Evolutionary conservation across 2,329 filamentous ascomycete genomes (phyloP), one percentile per base, ranked within the genome.

Genomic region (Parafenestella ontariensis): DNA sequence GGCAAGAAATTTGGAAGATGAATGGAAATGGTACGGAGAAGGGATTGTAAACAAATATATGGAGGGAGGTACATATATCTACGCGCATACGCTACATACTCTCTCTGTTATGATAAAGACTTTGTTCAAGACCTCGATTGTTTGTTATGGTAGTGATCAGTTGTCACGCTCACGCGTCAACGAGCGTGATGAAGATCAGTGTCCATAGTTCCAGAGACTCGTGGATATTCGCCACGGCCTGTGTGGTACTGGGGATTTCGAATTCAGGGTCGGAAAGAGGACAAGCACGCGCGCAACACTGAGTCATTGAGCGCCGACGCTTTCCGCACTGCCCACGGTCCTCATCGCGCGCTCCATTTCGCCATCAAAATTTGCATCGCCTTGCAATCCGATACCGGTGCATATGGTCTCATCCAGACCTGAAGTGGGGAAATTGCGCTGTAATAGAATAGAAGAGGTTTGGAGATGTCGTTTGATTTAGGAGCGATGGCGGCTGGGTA

Each of bases 261-360:
- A 31, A 34, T 4, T n/a, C 4, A 3, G 31, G 4, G 15, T n/a
- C 17, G 31, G 17, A 10, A 34, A 13, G 31, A 17, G 10, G 31
- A 31, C 6, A 7, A 26, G 9, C 24, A 26, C 31, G 13, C 4
- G 4, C 15, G 2, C 11, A 17, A 10, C 4, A 13, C 13, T 3
- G 31, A 34, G 17, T 3, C 13, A 34, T 34, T 36, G n/a, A 17
- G 15, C 17, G 46, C 61, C 61, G 61, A 64, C 59, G 61, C 49
- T 62, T 64, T 60, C 61, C 61, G 61, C 56, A 48, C 33, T 46
- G 26, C 36, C 33, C 21, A 52, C 59, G 61, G 61, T 52, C 54
- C 54, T 58, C 56, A 28, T 59, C 61, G 61, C 54, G 48, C n/a
- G 28, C 46, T 33, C 54, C 33, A 44, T 21, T 36, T 31, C 37